These are phyloP conservation scores for Bondarzewia mesenterica DNA, from an alignment of 1,284 basidiomycete species.

Conservation along the genomic window DNA sequence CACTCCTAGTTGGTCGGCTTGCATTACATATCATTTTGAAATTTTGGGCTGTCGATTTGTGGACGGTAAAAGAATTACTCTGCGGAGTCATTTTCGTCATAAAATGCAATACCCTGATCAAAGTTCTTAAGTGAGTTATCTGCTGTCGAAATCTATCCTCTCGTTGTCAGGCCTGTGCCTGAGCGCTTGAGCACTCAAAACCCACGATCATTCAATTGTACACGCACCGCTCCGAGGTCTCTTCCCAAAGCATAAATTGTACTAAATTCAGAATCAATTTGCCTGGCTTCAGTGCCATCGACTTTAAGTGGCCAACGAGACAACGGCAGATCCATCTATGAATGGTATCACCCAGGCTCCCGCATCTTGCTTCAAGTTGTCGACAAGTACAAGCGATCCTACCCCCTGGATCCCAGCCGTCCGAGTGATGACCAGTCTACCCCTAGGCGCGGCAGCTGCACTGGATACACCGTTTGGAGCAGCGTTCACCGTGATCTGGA, in stretches of 20 bases:
- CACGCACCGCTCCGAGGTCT: no score
- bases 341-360: constrained; percentile 44
- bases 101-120: no score
- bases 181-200: no score
- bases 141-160: no score
- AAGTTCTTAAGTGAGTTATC: no score
- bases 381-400: constrained; percentile 31
- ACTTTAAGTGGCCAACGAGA: constrained; percentile 10
- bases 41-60: no score
- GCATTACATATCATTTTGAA: no score
- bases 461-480: constrained; percentile 27
- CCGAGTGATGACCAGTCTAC: constrained; percentile 38
- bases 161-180: no score
- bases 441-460: constrained; percentile 40
- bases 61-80: no score
- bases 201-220: no score
- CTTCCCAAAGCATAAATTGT: background rate
- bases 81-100: no score
- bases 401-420: constrained; percentile 34
- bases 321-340: constrained; percentile 16
- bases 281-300: background rate
- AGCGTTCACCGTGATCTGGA: constrained; percentile 34
- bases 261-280: background rate
- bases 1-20: no score
- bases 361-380: constrained; percentile 30